Evolutionary conservation across 768 basidiomycete species (phyloP).

Genomic region (Serendipita sp.): DNA sequence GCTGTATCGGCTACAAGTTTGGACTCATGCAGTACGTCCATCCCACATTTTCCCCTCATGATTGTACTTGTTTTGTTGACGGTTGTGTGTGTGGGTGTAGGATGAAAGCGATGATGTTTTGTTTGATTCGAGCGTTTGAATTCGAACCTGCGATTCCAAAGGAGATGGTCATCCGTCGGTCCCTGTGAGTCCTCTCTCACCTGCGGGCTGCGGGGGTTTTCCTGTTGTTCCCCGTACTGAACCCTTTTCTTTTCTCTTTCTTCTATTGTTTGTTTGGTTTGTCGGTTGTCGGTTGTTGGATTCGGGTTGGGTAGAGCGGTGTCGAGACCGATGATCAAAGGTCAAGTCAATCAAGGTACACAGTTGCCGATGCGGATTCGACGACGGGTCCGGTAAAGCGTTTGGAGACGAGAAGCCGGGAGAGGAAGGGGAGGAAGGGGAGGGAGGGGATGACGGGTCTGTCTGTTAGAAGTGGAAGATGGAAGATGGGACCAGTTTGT

Average conservation of each 20-base stretch:
- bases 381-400: not conserved
- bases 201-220: not conserved
- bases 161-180: not conserved
- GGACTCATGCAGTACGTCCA: not conserved
- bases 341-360: not conserved
- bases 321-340: not conserved
- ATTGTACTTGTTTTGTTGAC: not conserved
- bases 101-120: slow-evolving; percentile 6
- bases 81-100: slow-evolving; percentile 2
- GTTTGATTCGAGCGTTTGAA: not conserved
- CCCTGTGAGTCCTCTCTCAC: not conserved
- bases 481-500: too few relatives aligned
- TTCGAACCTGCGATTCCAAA: slow-evolving; percentile 1
- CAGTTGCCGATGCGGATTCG: not conserved
- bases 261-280: too few relatives aligned
- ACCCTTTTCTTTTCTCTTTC: not conserved
- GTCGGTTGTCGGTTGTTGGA: not conserved
- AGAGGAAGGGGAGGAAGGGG: too few relatives aligned
- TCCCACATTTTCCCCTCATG: not conserved
- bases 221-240: not conserved
- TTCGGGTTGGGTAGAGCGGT: not conserved
- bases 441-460: too few relatives aligned
- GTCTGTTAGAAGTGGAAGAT: too few relatives aligned
- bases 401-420: too few relatives aligned
- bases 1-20: not conserved